A percentile compares a stretch with the other conserved stretches of the same genome.
These are phyloP conservation scores for Ophiostoma angusticollis DNA, from an alignment of 2,329 filamentous ascomycete species.

Conservation along the genomic window DNA sequence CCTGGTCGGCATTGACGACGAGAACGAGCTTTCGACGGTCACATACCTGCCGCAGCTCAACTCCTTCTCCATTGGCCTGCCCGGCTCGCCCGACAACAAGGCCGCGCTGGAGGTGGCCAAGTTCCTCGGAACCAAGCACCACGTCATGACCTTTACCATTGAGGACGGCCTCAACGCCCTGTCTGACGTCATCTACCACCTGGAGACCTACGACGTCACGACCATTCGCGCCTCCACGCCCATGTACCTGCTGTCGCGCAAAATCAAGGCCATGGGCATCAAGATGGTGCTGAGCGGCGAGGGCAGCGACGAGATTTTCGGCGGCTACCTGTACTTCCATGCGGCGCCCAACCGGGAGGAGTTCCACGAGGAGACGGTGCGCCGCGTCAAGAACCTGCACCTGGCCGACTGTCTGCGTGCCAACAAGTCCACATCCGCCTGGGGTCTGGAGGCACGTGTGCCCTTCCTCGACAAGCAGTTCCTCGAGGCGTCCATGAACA, in stretches of 20 bases:
- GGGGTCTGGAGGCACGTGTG: conserved; percentile 94
- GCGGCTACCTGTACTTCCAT: conserved; percentile 98
- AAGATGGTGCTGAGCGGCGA: conserved; percentile 99
- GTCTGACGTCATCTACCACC: conserved; percentile 94
- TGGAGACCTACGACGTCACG: conserved; percentile 96
- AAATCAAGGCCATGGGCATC: conserved; percentile 98
- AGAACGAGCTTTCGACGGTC: conserved; percentile 77
- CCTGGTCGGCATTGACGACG: conserved; percentile 87
- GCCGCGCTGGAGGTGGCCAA: conserved; percentile 88
- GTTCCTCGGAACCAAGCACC: conserved; percentile 94
- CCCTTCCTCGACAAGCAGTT: conserved; percentile 98
- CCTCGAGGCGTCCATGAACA: conserved; percentile 82
- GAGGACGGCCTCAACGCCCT: conserved; percentile 95
- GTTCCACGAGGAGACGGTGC: conserved; percentile 93
- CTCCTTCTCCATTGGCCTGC: conserved; percentile 96
- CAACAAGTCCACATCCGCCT: conserved; percentile 98
- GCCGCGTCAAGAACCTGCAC: conserved; percentile 92
- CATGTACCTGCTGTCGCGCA: conserved; percentile 94
- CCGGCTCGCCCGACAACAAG: conserved; percentile 80
- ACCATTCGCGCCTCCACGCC: conserved; percentile 96
- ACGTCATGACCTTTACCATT: conserved; percentile 96
- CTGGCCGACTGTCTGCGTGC: conserved; percentile 91
- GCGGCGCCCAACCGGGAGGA: conserved; percentile 77
- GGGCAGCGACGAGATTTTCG: conserved; percentile 95
- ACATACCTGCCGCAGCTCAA: conserved; percentile 90